Evolutionary conservation across 805 yeast species (phyloP).

Genomic region (Saturnispora kantuleensis): DNA sequence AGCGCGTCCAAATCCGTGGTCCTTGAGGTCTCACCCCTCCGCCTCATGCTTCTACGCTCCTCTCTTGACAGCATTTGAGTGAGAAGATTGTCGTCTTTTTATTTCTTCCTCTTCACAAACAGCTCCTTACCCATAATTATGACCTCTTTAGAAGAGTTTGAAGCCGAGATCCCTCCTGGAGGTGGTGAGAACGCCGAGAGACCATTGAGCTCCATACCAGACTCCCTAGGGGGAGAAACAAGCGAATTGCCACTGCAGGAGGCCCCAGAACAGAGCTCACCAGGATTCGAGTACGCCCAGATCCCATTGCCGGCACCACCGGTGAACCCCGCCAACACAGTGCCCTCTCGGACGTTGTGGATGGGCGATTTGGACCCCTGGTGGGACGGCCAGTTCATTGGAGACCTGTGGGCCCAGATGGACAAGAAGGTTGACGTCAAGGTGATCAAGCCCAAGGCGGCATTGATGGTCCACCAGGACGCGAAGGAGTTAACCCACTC

Average conservation of each 20-base stretch:
- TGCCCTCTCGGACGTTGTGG: slow-evolving; percentile 67
- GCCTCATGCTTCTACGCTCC: slow-evolving; percentile 22
- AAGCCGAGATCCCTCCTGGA: no score
- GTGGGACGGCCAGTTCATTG: slow-evolving; percentile 55
- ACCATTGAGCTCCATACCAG: no score
- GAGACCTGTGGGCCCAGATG: slow-evolving; percentile 50
- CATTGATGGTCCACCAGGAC: slow-evolving; percentile 28
- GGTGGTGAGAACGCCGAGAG: no score
- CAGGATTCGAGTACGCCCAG: slow-evolving; percentile 15
- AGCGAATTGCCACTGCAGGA: not conserved
- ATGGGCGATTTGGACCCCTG: slow-evolving; percentile 83
- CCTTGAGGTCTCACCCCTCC: slow-evolving; percentile 25
- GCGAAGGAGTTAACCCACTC: slow-evolving; percentile 25
- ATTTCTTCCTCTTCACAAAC: not conserved
- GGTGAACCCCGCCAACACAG: slow-evolving; percentile 36
- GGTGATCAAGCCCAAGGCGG: slow-evolving; percentile 41
- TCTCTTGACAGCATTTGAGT: slow-evolving; percentile 13
- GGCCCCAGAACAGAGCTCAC: not conserved
- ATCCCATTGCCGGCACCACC: slow-evolving; percentile 45
- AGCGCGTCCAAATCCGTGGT: slow-evolving; percentile 18
- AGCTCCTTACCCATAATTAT: no score
- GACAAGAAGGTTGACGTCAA: slow-evolving; percentile 54
- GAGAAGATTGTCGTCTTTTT: not conserved
- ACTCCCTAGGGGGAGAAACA: not conserved
- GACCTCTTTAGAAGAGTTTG: no score